Percentiles rank a stretch among this genome's conserved stretches.
Conservation (phyloP, 257 asterid genomes). For the Coffea eugenioides region DNA sequence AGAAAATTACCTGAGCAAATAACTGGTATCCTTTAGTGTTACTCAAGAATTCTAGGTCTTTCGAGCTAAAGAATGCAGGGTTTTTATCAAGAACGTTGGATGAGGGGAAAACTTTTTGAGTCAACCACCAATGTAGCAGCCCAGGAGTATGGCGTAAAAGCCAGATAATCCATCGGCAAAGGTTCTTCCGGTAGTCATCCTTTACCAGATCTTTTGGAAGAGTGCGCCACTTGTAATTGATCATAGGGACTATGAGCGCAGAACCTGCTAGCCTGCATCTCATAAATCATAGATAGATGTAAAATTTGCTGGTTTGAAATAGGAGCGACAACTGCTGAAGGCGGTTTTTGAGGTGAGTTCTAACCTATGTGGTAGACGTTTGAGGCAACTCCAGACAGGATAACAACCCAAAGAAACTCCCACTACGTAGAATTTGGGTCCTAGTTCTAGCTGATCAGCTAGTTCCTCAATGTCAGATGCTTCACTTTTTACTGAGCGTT, state of each 20-base stretch:
- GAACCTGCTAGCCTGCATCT: slow-evolving; percentile 74
- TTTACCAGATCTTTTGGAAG: slow-evolving; percentile 62
- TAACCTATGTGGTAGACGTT: slow-evolving; percentile 64
- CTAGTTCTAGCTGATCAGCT: slow-evolving; percentile 69
- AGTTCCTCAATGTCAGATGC: slow-evolving; percentile 86
- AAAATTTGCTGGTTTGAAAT: slow-evolving; percentile 1
- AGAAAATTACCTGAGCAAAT: slow-evolving; percentile 55
- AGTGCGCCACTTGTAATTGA: slow-evolving; percentile 83
- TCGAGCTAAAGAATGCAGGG: slow-evolving; percentile 60
- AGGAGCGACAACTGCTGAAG: slow-evolving; percentile 6
- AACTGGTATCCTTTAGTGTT: slow-evolving; percentile 81
- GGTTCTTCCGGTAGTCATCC: slow-evolving; percentile 75
- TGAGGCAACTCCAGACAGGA: slow-evolving; percentile 82
- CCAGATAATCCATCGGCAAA: slow-evolving; percentile 50
- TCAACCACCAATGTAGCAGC: slow-evolving; percentile 81
- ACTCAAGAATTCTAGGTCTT: slow-evolving; percentile 74
- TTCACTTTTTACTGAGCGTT: slow-evolving; percentile 68
- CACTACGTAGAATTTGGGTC: slow-evolving; percentile 62
- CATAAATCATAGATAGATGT: not conserved
- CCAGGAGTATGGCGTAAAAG: slow-evolving; percentile 57
- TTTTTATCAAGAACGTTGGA: slow-evolving; percentile 73
- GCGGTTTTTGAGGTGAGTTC: slow-evolving; percentile 10
- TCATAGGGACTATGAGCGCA: slow-evolving; percentile 73
- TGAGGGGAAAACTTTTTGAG: slow-evolving; percentile 85
- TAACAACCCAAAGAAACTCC: slow-evolving; percentile 85